Evolutionary conservation across 1,284 basidiomycete species (phyloP).

Genomic region (Sanghuangporus weigelae): DNA sequence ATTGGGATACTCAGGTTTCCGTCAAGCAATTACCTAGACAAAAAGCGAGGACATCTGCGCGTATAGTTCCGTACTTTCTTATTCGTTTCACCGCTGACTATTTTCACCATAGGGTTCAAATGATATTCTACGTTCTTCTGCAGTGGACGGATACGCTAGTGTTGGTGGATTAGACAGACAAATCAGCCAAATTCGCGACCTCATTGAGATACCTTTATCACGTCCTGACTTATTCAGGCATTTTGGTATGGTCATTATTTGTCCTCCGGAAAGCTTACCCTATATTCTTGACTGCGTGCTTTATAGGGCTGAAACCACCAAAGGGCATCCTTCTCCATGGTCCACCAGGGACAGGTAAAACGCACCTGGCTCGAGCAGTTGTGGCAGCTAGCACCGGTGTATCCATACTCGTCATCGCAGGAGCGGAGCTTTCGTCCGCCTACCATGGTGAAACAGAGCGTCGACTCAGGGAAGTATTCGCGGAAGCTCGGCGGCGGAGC

Average conservation of each 20-base stretch:
- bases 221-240: constrained; percentile 86
- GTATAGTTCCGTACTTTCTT: constrained; percentile 12
- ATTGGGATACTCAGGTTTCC: constrained; percentile 57
- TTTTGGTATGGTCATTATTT: constrained; percentile 54
- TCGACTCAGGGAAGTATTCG: constrained; percentile 84
- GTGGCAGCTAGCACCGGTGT: constrained; percentile 74
- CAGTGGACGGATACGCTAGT: constrained; percentile 55
- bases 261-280: constrained; percentile 11
- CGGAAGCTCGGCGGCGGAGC: constrained; percentile 72
- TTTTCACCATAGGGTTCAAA: constrained; percentile 26
- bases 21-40: constrained; percentile 32
- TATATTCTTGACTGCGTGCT: not conserved
- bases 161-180: constrained; percentile 90
- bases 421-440: constrained; percentile 90
- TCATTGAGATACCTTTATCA: constrained; percentile 92
- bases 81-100: not conserved
- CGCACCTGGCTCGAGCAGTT: constrained; percentile 87
- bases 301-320: constrained; percentile 78
- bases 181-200: constrained; percentile 84
- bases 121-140: constrained; percentile 36
- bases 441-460: constrained; percentile 98
- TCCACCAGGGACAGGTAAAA: constrained; percentile 93
- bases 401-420: constrained; percentile 85
- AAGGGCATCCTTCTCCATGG: constrained; percentile 88
- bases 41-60: constrained; percentile 11